Evolutionary conservation across 202 grass and related monocot genomes (phyloP), one percentile per base, ranked within the genome.

Genomic region (Panicum hallii): DNA sequence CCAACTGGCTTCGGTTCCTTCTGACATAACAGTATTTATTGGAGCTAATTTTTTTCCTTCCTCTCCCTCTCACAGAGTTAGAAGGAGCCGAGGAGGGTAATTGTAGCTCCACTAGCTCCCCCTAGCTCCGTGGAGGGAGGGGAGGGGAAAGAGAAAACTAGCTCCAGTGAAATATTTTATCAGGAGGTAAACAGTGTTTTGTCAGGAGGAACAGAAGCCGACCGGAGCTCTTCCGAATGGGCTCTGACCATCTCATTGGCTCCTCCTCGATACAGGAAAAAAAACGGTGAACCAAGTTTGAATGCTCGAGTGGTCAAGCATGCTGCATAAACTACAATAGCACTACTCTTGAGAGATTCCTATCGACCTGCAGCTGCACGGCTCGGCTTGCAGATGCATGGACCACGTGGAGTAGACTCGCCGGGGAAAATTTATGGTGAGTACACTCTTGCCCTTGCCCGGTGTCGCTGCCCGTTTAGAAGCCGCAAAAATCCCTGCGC

Each of bases 331-430:
- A 56, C 28, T 42, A 65, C 32, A 54, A 14, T 16, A 44, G 7
- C 46, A 15, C 9, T 11, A 43, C 20, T 34, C 36, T 30, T 40
- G 71, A 82, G 56, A 76, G 63, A 69, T 70, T 61, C 62, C 71
- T 76, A 76, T 75, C 53, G 46, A 42, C 54, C 66, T 41, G 75
- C 55, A 47, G 10, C 55, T 47, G 49, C 69, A 46, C 26, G 46
- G 47, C 40, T 75, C 9, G 26, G 19, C 41, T 77, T 30, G 74
- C 60, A 68, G 85, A 69, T 77, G 49, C 70, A 82, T 77, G 61
- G 78, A 87, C 78, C 85, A 87, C 70, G 38, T 58, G 28, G 28
- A 55, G 46, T 3, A 46, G 56, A 64, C 9, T 19, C 44, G 77
- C 69, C 36, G 64, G 55, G 34, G 3, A 5, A 44, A 11, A 46